Base-by-base conservation (phyloP, 768 basidiomycete genomes). In the Coprinopsis marcescibilis region DNA sequence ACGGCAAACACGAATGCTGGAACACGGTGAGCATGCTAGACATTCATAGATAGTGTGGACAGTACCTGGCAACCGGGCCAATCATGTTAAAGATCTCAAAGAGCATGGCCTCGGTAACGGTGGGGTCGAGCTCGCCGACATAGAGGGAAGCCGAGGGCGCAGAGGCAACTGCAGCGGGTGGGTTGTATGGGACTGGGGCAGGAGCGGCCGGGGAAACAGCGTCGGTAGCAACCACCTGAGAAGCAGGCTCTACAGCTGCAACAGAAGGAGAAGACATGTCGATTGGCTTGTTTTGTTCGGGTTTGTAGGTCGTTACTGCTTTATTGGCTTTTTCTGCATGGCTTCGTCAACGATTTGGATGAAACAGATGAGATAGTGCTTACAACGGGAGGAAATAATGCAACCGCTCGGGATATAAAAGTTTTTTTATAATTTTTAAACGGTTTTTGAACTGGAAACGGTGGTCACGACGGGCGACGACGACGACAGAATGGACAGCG, bases 11-110 rank as follows among this genome's bases (percentile, higher is more conserved):
- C 96, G 95, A 65, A 99, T 98, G 66, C 92, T 93, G 52, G 27
- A 37, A 35, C 15, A 24, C 26, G 13, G 24, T 47, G 46, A 50
- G 44, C 30, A 48, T 32, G 40, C 23, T 24, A 2, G 49, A 40
- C 35, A 29, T 26, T 39, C 14, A 44, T 23, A 45, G 24, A 43
- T 25, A 32, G 19, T 41, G 41, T 12, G 13, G 4, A 24, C 35
- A 48, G 33, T 54, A 90, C 92, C 91, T 94, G 36, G 93, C 93
- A 55, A 99, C 96, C 40, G 95, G 96, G 43, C 96, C 96, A 69
- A 98, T 92, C 90, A 98, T 95, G 67, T 96, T 96, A 78, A 99
- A 99, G 66, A 99, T 98, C 76, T 99, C 96, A 64, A 98, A 99
- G 45, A 99, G 81, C 92, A 97, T 97, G 48, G 96, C 95, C 76